These are phyloP conservation scores for Tausonia pullulans DNA, from an alignment of 1,284 basidiomycete genomes.

Conservation along the genomic window DNA sequence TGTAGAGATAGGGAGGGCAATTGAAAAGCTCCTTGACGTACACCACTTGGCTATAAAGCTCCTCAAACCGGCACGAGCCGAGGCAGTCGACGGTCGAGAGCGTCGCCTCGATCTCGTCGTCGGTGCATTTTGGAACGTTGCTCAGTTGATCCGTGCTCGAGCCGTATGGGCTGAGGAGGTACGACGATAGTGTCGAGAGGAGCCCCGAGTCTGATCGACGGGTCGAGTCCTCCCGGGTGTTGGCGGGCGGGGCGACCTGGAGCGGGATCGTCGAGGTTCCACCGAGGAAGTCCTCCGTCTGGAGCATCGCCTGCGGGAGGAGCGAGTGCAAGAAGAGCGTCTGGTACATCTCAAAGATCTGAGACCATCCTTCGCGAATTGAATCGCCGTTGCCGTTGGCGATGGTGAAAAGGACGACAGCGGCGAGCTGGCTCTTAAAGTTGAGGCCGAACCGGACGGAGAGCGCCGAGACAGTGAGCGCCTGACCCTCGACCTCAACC, in stretches of 20 bases:
- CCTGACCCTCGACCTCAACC: conserved; percentile 84
- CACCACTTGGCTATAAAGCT: conserved; percentile 86
- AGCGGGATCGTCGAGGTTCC: conserved; percentile 80
- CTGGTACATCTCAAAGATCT: conserved; percentile 97
- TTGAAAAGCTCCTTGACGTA: conserved; percentile 34
- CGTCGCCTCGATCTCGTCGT: conserved; percentile 85
- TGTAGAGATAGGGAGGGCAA: conserved; percentile 15
- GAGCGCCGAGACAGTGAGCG: conserved; percentile 78
- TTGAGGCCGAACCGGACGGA: conserved; percentile 91
- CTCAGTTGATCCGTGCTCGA: conserved; percentile 50
- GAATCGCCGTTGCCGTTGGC: conserved; percentile 95
- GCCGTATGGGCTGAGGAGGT: conserved; percentile 88
- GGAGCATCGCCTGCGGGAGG: conserved; percentile 74
- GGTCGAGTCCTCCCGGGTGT: conserved; percentile 40
- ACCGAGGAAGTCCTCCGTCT: conserved; percentile 93
- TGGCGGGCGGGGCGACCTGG: conserved; percentile 53
- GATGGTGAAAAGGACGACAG: conserved; percentile 94
- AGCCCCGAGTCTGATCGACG: conserved; percentile 74
- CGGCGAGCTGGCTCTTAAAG: conserved; percentile 91
- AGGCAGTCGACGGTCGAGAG: conserved; percentile 93
- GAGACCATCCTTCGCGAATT: conserved; percentile 85
- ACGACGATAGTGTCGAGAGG: conserved; percentile 87
- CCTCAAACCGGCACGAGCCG: conserved; percentile 82
- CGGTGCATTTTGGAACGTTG: conserved; percentile 63
- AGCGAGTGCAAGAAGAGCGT: conserved; percentile 90